Percentiles rank a stretch among this genome's conserved stretches.
These are phyloP conservation scores for Combretum micranthum DNA, from an alignment of 345 rosid genomes.

Conservation along the genomic window DNA sequence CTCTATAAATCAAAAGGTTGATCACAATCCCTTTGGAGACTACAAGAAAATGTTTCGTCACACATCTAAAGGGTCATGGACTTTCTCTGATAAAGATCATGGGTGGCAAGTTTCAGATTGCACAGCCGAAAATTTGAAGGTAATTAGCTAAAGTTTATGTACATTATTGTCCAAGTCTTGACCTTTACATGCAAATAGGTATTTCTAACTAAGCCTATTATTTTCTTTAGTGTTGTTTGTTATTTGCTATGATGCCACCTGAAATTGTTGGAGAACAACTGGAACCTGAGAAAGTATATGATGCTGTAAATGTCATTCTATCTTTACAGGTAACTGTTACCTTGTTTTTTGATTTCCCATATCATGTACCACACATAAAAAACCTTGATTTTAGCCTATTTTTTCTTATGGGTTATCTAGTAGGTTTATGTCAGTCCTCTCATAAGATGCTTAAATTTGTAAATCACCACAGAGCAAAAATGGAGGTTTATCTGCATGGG, in stretches of 20 bases:
- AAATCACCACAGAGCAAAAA: conserved; percentile 30
- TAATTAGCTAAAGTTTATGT: background rate
- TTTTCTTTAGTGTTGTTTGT: conserved; percentile 43
- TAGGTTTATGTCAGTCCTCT: background rate
- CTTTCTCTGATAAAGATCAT: conserved; percentile 63
- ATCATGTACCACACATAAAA: background rate
- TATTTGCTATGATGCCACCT: conserved; percentile 64
- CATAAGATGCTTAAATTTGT: background rate
- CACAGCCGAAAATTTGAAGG: conserved; percentile 56
- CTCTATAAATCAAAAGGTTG: conserved; percentile 20
- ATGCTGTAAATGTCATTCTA: conserved; percentile 50
- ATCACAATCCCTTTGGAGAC: conserved; percentile 48
- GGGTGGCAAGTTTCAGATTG: conserved; percentile 75
- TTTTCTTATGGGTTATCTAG: background rate
- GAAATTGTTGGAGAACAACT: conserved; percentile 54
- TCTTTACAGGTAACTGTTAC: conserved; percentile 42
- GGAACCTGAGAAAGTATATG: conserved; percentile 40
- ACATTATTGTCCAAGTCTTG: background rate
- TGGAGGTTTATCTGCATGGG: conserved; percentile 66
- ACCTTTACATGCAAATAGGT: background rate
- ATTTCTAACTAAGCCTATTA: background rate
- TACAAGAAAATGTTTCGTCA: conserved; percentile 41
- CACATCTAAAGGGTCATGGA: conserved; percentile 59
- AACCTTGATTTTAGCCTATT: background rate
- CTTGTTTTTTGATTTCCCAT: no score